phyloP scores from a whole-genome alignment of 1,139 yeast species.

The Pichia norvegensis region DNA sequence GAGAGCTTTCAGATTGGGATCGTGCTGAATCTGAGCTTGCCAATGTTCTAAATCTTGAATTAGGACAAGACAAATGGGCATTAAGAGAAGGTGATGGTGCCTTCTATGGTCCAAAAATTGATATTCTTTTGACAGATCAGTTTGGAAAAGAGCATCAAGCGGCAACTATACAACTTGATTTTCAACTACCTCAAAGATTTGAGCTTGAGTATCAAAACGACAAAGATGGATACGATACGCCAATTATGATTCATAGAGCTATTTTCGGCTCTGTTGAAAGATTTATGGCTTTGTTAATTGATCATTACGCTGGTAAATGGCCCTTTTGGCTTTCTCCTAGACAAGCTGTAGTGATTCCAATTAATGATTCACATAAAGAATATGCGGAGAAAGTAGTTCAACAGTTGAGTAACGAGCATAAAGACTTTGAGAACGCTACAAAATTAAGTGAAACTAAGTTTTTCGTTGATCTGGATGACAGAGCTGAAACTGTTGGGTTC shows the following conservation, averaged over 20 bases:
- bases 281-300: slow-evolving; percentile 82
- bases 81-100: slow-evolving; percentile 97
- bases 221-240: slow-evolving; percentile 44
- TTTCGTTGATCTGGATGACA: slow-evolving; percentile 65
- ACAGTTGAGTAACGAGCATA: slow-evolving; percentile 39
- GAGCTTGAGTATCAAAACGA: slow-evolving; percentile 63
- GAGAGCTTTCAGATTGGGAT: slow-evolving; percentile 82
- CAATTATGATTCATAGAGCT: slow-evolving; percentile 93
- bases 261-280: slow-evolving; percentile 92
- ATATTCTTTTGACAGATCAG: slow-evolving; percentile 86
- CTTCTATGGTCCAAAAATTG: slow-evolving; percentile 97
- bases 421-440: slow-evolving; percentile 32
- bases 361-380: slow-evolving; percentile 45
- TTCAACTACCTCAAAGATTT: slow-evolving; percentile 91
- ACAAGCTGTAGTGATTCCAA: slow-evolving; percentile 82
- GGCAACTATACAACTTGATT: slow-evolving; percentile 95
- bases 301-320: slow-evolving; percentile 92
- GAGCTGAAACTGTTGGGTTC: slow-evolving; percentile 72
- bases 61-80: slow-evolving; percentile 65
- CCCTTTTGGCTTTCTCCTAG: slow-evolving; percentile 98
- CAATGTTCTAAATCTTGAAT: slow-evolving; percentile 65
- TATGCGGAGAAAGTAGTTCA: slow-evolving; percentile 47
- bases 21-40: slow-evolving; percentile 74
- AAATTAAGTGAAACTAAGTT: slow-evolving; percentile 57
- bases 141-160: slow-evolving; percentile 94